Conservation (phyloP, 192 early-diverging fungal genomes). For the Linnemannia zychae region DNA sequence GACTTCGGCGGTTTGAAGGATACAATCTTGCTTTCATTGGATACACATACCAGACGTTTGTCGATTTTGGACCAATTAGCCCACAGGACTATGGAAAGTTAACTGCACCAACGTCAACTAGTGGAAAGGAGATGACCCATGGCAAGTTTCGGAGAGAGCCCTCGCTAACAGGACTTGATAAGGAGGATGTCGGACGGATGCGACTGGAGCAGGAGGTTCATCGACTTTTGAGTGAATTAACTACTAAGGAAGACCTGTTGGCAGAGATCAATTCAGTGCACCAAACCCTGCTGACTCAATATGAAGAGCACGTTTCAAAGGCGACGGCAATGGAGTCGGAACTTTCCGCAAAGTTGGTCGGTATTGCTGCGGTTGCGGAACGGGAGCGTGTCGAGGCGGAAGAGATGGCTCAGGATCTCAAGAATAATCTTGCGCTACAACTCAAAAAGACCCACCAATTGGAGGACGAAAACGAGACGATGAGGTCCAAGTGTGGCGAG, state of each 20-base stretch:
- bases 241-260: constrained; percentile 37
- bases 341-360: constrained; percentile 44
- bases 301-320: constrained; percentile 35
- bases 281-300: constrained; percentile 35
- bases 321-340: constrained; percentile 41
- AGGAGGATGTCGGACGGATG: constrained; percentile 50
- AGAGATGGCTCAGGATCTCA: constrained; percentile 35
- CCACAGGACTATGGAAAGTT: background rate
- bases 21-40: constrained; percentile 90
- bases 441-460: constrained; percentile 30
- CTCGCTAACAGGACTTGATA: constrained; percentile 41
- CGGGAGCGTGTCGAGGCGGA: constrained; percentile 49
- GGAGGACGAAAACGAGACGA: constrained; percentile 43
- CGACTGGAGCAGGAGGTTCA: constrained; percentile 49
- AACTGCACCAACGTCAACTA: background rate
- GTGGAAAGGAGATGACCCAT: constrained; percentile 5
- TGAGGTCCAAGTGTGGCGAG: constrained; percentile 44
- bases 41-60: constrained; percentile 76
- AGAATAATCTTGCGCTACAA: constrained; percentile 22
- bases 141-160: constrained; percentile 34
- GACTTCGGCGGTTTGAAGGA: constrained; percentile 75
- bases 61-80: constrained; percentile 21
- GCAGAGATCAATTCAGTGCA: constrained; percentile 37
- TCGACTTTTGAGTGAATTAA: constrained; percentile 29
- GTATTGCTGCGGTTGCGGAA: constrained; percentile 42